Conservation (phyloP, 495 filamentous ascomycete species). For the Daldinia grandis region DNA sequence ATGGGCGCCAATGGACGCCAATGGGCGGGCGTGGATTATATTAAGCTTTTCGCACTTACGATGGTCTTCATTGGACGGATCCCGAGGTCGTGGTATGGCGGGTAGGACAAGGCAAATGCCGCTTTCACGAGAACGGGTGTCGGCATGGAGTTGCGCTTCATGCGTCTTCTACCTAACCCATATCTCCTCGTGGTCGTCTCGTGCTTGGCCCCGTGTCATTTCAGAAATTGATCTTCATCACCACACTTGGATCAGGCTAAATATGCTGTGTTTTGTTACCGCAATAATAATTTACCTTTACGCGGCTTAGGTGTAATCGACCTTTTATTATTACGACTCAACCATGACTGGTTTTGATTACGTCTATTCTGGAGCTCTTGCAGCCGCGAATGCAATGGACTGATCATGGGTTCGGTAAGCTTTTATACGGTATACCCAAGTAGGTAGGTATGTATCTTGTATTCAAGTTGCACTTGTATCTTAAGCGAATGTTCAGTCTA, state of each 20-base stretch:
- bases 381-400: slow-evolving; percentile 12
- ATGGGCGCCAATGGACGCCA: slow-evolving; percentile 20
- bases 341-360: not conserved
- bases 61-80: slow-evolving; percentile 19
- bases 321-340: not conserved
- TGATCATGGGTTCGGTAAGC: slow-evolving; percentile 20
- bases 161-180: slow-evolving; percentile 34
- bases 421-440: not conserved
- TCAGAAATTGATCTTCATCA: slow-evolving; percentile 23
- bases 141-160: slow-evolving; percentile 34
- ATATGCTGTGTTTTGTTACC: slow-evolving; percentile 15
- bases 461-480: not conserved
- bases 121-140: slow-evolving; percentile 16
- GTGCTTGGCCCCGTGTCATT: slow-evolving; percentile 18
- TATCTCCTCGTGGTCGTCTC: slow-evolving; percentile 15
- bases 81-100: slow-evolving; percentile 18
- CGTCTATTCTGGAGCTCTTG: not conserved
- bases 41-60: slow-evolving; percentile 25
- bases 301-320: not conserved
- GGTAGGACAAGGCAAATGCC: slow-evolving; percentile 23
- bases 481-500: not conserved
- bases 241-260: slow-evolving; percentile 34
- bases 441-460: not conserved
- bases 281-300: slow-evolving; percentile 10
- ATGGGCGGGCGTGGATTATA: slow-evolving; percentile 24